Conservation (phyloP, 2,329 filamentous ascomycete genomes). For the Gremmenia infestans region DNA sequence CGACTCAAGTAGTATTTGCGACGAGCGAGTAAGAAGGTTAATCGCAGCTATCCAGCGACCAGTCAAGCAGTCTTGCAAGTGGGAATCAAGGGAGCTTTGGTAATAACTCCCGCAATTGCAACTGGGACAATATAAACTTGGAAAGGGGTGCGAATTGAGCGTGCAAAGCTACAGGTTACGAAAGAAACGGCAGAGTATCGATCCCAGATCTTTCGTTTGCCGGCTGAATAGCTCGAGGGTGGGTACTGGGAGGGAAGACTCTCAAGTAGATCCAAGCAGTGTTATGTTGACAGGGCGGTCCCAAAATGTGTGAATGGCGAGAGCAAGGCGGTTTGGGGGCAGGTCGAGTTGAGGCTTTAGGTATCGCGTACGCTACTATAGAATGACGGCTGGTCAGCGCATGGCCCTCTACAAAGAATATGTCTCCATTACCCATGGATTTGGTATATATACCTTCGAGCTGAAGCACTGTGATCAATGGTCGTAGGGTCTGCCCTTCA, state of each 20-base stretch:
- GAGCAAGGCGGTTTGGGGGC: not conserved
- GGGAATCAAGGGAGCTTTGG: too few relatives aligned
- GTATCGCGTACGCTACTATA: not conserved
- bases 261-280: not conserved
- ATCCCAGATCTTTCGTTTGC: not conserved
- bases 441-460: not conserved
- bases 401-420: not conserved
- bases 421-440: not conserved
- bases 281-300: not conserved
- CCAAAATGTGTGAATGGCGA: not conserved
- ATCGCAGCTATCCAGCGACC: not conserved
- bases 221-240: not conserved
- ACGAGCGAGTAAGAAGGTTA: not conserved
- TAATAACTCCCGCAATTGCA: too few relatives aligned
- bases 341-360: not conserved
- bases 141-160: too few relatives aligned
- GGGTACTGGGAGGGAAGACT: not conserved
- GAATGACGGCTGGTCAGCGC: slow-evolving; percentile 8
- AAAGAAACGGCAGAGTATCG: too few relatives aligned
- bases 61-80: too few relatives aligned
- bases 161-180: too few relatives aligned
- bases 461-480: not conserved
- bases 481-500: not conserved
- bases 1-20: not conserved
- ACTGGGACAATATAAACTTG: too few relatives aligned